phyloP scores from a whole-genome alignment of 371 early-diverging fungal genomes.

The Mucor plumbeus region DNA sequence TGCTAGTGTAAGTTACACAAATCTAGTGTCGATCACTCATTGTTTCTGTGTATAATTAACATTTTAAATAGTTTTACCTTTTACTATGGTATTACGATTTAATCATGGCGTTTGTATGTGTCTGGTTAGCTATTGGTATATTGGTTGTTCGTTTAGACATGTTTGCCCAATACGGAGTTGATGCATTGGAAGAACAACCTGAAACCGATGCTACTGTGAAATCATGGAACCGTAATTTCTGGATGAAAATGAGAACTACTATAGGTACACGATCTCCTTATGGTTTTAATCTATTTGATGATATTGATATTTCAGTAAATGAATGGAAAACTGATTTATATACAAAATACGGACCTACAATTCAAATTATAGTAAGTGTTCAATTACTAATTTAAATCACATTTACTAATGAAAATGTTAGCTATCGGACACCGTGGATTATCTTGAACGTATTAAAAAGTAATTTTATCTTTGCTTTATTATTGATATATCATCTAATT shows the following conservation, averaged over 20 bases:
- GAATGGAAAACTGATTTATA: conserved; percentile 46
- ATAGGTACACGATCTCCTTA: conserved; percentile 9
- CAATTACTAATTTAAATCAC: too few relatives aligned
- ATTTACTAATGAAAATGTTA: conserved; percentile 4
- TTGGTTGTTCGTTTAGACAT: conserved; percentile 26
- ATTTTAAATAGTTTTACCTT: conserved; percentile 29
- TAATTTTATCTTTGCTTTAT: not conserved
- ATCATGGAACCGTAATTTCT: conserved; percentile 20
- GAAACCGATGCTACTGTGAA: conserved; percentile 27
- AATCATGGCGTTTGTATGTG: conserved; percentile 27
- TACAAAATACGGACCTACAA: conserved; percentile 38
- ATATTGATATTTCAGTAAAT: conserved; percentile 22
- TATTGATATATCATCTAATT: not conserved
- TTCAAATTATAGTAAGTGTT: conserved; percentile 37
- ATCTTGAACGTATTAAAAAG: conserved; percentile 48
- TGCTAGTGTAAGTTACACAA: conserved; percentile 34
- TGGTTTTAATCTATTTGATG: conserved; percentile 26
- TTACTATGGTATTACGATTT: conserved; percentile 45
- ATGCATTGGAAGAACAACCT: conserved; percentile 32
- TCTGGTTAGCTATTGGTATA: conserved; percentile 21
- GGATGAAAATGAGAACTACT: conserved; percentile 24
- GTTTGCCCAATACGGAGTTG: conserved; percentile 39
- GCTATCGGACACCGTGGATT: conserved; percentile 42
- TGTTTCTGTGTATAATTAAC: not conserved
- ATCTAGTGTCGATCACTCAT: conserved; percentile 2